phyloP scores from a whole-genome alignment of 352 stramenopile genomes.

The Phytophthora pinifolia region DNA sequence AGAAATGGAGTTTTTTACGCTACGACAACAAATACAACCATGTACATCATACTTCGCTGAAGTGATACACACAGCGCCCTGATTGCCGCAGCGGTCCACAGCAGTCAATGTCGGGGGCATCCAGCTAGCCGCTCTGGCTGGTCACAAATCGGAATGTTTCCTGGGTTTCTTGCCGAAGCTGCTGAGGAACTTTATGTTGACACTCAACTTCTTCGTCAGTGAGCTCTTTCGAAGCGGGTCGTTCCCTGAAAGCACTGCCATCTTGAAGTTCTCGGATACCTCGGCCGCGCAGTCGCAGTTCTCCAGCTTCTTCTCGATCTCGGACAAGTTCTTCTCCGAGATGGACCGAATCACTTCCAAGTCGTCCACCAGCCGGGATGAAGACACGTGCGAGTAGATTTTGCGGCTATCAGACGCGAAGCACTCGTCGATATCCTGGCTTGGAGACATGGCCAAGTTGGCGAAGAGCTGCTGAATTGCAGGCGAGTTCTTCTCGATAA shows the following conservation, averaged over 20 bases:
- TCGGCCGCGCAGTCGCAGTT: slow-evolving; percentile 39
- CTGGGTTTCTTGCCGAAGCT: slow-evolving; percentile 60
- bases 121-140: not conserved
- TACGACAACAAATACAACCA: slow-evolving; percentile 15
- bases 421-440: slow-evolving; percentile 71
- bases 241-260: slow-evolving; percentile 39
- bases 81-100: not conserved
- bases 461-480: slow-evolving; percentile 80
- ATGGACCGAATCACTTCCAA: slow-evolving; percentile 62
- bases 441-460: slow-evolving; percentile 61
- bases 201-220: slow-evolving; percentile 66
- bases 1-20: too few relatives aligned
- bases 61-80: slow-evolving; percentile 26
- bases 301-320: slow-evolving; percentile 70
- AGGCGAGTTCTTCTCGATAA: slow-evolving; percentile 82
- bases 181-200: slow-evolving; percentile 79
- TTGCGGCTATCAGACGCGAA: slow-evolving; percentile 72
- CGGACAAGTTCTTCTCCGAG: slow-evolving; percentile 69
- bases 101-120: not conserved
- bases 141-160: slow-evolving; percentile 41
- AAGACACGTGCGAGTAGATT: slow-evolving; percentile 67
- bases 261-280: slow-evolving; percentile 56
- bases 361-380: slow-evolving; percentile 59
- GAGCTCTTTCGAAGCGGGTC: slow-evolving; percentile 49
- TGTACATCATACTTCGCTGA: slow-evolving; percentile 31